phyloP scores from a whole-genome alignment of 306 rosid genomes.

The Prunus padus region DNA sequence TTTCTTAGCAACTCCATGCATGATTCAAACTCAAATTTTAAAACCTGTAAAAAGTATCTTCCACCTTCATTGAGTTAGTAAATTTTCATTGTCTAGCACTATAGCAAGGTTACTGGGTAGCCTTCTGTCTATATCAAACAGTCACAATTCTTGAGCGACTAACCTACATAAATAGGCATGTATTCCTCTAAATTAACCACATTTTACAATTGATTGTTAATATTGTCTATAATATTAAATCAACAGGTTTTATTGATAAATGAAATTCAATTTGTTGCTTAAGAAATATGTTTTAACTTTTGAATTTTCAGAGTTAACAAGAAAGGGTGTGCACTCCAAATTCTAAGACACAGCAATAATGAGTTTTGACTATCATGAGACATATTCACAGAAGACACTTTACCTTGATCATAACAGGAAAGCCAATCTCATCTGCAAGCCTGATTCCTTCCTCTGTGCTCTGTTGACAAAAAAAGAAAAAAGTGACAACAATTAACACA shows the following conservation, averaged over 20 bases:
- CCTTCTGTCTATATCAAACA: not conserved
- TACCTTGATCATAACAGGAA: conserved; percentile 98
- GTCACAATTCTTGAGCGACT: not conserved
- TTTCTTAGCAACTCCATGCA: not conserved
- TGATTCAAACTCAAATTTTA: not conserved
- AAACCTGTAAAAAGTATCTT: not conserved
- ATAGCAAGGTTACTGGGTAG: not conserved
- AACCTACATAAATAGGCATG: conserved; percentile 6
- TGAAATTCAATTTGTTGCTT: not conserved
- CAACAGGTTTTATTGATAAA: not conserved
- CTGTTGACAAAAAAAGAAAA: conserved; percentile 36
- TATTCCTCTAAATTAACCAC: not conserved
- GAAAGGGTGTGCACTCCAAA: not conserved
- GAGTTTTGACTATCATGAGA: conserved; percentile 1
- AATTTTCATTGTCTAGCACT: not conserved
- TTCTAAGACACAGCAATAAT: not conserved
- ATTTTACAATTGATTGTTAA: not conserved
- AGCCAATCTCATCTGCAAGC: conserved; percentile 91
- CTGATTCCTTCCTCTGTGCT: conserved; percentile 84
- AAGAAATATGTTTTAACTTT: not conserved
- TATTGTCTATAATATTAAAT: not conserved
- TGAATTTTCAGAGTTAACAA: not conserved
- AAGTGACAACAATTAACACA: not conserved
- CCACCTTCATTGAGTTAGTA: conserved; percentile 3
- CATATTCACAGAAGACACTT: conserved; percentile 12